Evolutionary conservation across 2,329 filamentous ascomycete genomes (phyloP).

Genomic region (Coniella vitis): DNA sequence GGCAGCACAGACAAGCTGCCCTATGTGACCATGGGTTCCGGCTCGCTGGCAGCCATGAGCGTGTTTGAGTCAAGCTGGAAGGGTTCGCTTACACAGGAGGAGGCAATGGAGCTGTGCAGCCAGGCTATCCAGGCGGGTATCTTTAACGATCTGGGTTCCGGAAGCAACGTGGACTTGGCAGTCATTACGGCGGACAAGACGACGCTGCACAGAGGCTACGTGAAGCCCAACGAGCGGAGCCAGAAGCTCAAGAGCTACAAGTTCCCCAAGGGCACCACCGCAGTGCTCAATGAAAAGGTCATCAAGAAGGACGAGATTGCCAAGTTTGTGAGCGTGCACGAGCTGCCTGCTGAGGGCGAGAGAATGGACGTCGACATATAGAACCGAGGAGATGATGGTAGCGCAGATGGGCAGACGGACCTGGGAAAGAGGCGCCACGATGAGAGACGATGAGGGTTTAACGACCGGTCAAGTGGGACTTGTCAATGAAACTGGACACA

Average conservation of each 20-base stretch:
- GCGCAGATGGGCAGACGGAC: background rate
- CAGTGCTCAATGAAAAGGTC: conserved; percentile 90
- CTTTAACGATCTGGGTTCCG: conserved; percentile 96
- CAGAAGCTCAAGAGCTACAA: conserved; percentile 90
- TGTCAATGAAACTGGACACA: too few relatives aligned
- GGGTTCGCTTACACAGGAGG: conserved; percentile 65
- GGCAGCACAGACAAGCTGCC: conserved; percentile 97
- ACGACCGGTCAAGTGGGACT: too few relatives aligned
- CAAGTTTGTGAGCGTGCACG: conserved; percentile 88
- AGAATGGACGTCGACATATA: conserved; percentile 63
- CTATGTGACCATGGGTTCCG: conserved; percentile 98
- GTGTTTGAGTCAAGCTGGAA: conserved; percentile 98
- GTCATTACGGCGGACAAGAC: conserved; percentile 96
- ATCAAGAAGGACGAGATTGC: conserved; percentile 90
- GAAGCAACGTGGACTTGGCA: conserved; percentile 94
- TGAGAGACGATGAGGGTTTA: too few relatives aligned
- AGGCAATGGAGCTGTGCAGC: conserved; percentile 73
- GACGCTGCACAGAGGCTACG: conserved; percentile 84
- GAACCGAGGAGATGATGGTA: background rate
- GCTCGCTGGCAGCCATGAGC: conserved; percentile 92
- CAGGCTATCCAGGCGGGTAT: conserved; percentile 94
- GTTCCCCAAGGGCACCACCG: conserved; percentile 88
- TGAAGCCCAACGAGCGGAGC: conserved; percentile 85
- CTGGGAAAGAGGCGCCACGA: too few relatives aligned
- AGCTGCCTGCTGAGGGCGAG: conserved; percentile 66